These are phyloP conservation scores for Penicillium sp. DNA, from an alignment of 2,329 filamentous ascomycete species.

Conservation along the genomic window DNA sequence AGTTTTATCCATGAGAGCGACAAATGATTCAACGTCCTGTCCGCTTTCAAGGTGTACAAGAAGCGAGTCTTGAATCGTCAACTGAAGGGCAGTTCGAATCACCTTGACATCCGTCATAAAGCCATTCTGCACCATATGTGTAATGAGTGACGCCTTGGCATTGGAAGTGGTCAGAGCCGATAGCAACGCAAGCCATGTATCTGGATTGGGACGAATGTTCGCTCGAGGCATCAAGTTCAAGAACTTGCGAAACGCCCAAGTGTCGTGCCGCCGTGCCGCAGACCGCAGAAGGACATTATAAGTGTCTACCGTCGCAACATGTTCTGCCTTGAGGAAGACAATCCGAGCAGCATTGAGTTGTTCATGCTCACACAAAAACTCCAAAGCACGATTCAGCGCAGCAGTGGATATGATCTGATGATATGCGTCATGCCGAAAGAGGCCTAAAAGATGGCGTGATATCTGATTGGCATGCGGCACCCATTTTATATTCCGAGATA, in stretches of 20 bases:
- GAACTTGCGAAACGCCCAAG: slow-evolving; percentile 40
- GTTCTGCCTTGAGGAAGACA: slow-evolving; percentile 38
- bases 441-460: slow-evolving; percentile 27
- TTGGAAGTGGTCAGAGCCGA: slow-evolving; percentile 27
- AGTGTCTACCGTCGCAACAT: slow-evolving; percentile 40
- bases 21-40: slow-evolving; percentile 36
- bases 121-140: slow-evolving; percentile 34
- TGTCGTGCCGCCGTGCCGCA: slow-evolving; percentile 39
- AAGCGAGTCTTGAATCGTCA: slow-evolving; percentile 36
- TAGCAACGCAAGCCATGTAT: slow-evolving; percentile 47
- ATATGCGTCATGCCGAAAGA: slow-evolving; percentile 34
- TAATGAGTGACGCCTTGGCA: slow-evolving; percentile 31
- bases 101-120: slow-evolving; percentile 26
- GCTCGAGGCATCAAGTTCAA: slow-evolving; percentile 41
- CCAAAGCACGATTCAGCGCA: slow-evolving; percentile 44
- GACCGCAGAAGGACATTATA: slow-evolving; percentile 48
- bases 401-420: slow-evolving; percentile 37
- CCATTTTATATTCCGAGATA: not conserved
- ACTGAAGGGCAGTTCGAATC: slow-evolving; percentile 28
- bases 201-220: slow-evolving; percentile 40
- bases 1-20: slow-evolving; percentile 38
- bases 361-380: slow-evolving; percentile 38
- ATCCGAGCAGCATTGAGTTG: slow-evolving; percentile 31
- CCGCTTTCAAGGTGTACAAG: slow-evolving; percentile 34
- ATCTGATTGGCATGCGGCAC: slow-evolving; percentile 14